Conservation (phyloP, 768 basidiomycete genomes). For the Tricholoma bakamatsutake region DNA sequence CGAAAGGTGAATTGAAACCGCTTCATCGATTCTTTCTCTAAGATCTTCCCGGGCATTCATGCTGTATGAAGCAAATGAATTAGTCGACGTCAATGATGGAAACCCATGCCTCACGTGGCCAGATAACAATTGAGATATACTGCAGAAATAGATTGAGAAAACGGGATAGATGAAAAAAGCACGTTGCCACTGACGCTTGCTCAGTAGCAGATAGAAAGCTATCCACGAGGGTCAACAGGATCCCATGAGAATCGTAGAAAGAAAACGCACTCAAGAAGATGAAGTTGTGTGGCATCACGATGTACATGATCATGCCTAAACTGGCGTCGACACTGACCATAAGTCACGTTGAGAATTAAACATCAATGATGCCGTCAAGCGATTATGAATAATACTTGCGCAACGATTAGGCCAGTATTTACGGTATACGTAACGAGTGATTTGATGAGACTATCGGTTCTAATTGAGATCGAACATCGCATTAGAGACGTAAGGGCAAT, state of each 20-base stretch:
- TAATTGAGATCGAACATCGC: slow-evolving; percentile 12
- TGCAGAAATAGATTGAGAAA: slow-evolving; percentile 14
- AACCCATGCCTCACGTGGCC: slow-evolving; percentile 26
- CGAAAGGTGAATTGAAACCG: slow-evolving; percentile 39
- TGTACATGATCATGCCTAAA: slow-evolving; percentile 40
- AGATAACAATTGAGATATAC: slow-evolving; percentile 57
- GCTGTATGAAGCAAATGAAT: slow-evolving; percentile 12
- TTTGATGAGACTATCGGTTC: slow-evolving; percentile 46
- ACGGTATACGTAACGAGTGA: slow-evolving; percentile 45
- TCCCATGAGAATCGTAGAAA: neutral
- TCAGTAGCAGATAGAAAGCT: slow-evolving; percentile 46
- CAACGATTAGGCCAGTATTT: slow-evolving; percentile 45
- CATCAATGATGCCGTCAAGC: neutral
- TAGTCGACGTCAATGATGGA: neutral
- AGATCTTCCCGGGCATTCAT: slow-evolving; percentile 43
- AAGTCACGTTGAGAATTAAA: neutral
- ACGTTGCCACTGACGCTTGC: slow-evolving; percentile 37
- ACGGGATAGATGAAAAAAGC: neutral
- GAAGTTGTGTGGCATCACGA: slow-evolving; percentile 49
- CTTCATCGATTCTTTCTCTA: slow-evolving; percentile 27
- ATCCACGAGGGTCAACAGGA: neutral
- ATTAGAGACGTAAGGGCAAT: neutral
- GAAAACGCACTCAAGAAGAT: slow-evolving; percentile 41
- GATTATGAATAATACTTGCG: slow-evolving; percentile 24
- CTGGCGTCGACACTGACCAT: slow-evolving; percentile 38